A percentile compares a stretch with the other conserved stretches of the same genome.
These are phyloP conservation scores for Tylopilus balloui DNA, from an alignment of 768 basidiomycete species.

Conservation along the genomic window DNA sequence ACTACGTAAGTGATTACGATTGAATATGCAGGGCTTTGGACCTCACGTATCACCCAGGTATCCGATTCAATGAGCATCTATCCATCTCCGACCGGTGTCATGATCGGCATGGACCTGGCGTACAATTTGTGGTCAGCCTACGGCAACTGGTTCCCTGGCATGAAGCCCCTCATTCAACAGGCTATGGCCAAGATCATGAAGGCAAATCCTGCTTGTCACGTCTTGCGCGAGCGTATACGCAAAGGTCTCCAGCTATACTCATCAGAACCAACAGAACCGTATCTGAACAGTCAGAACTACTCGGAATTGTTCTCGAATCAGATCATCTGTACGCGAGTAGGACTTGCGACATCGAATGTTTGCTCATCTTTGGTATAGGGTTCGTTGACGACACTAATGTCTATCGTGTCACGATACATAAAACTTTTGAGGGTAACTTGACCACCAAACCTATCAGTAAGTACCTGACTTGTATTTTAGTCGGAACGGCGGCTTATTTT, in stretches of 20 bases:
- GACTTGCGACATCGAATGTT: background rate
- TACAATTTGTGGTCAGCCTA: slow-evolving; percentile 99
- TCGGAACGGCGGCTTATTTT: background rate
- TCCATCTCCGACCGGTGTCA: slow-evolving; percentile 96
- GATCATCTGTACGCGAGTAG: slow-evolving; percentile 71
- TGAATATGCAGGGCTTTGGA: background rate
- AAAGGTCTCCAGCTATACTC: slow-evolving; percentile 98
- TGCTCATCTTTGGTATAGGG: slow-evolving; percentile 45
- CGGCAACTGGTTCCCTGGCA: slow-evolving; percentile 98
- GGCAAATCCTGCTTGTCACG: slow-evolving; percentile 96
- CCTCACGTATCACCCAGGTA: slow-evolving; percentile 43
- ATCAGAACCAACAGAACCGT: slow-evolving; percentile 98
- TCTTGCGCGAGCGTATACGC: slow-evolving; percentile 95
- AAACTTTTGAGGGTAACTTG: slow-evolving; percentile 99
- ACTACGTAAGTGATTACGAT: slow-evolving; percentile 60
- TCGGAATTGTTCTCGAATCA: slow-evolving; percentile 97
- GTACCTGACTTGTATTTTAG: slow-evolving; percentile 17
- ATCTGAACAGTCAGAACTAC: slow-evolving; percentile 97
- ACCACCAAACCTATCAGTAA: slow-evolving; percentile 97
- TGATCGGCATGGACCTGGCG: slow-evolving; percentile 98
- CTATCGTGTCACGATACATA: slow-evolving; percentile 99
- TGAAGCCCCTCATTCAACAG: slow-evolving; percentile 97
- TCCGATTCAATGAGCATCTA: slow-evolving; percentile 99
- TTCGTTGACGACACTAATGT: slow-evolving; percentile 99
- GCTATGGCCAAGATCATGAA: slow-evolving; percentile 99